Evolutionary conservation across 805 yeast species (phyloP).

Genomic region (Starmera pachycereana): DNA sequence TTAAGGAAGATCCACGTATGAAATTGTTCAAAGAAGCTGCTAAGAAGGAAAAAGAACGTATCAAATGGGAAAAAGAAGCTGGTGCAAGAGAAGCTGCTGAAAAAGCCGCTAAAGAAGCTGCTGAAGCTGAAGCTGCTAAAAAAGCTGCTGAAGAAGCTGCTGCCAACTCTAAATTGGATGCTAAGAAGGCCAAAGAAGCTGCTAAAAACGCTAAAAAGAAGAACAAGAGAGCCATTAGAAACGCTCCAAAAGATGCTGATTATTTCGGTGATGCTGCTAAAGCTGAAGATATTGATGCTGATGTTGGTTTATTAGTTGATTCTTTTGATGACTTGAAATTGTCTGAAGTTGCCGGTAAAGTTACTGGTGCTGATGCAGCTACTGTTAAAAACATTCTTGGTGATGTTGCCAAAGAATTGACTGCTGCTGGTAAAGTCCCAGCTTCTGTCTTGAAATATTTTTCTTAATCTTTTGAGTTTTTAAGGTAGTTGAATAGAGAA

Average conservation of each 20-base stretch:
- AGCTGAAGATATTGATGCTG: conserved; percentile 63
- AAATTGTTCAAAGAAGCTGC: conserved; percentile 87
- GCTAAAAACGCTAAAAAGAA: conserved; percentile 89
- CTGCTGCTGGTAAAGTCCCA: conserved; percentile 44
- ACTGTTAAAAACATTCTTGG: conserved; percentile 49
- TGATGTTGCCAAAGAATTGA: conserved; percentile 43
- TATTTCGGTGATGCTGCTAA: conserved; percentile 76
- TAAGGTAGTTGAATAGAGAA: too few relatives aligned
- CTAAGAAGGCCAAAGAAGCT: conserved; percentile 93
- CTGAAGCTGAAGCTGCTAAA: conserved; percentile 70
- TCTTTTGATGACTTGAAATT: conserved; percentile 71
- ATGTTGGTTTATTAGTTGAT: conserved; percentile 70
- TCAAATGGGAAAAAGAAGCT: conserved; percentile 97
- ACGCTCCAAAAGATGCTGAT: conserved; percentile 68
- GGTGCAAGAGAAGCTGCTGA: conserved; percentile 97
- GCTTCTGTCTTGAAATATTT: conserved; percentile 47
- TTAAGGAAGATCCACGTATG: conserved; percentile 90
- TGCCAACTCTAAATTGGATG: conserved; percentile 56
- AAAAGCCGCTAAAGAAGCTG: conserved; percentile 78
- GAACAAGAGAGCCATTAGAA: conserved; percentile 83
- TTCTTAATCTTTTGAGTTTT: conserved; percentile 10
- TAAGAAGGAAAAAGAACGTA: conserved; percentile 86
- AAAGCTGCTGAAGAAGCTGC: conserved; percentile 64
- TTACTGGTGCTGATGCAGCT: conserved; percentile 45
- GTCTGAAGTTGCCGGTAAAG: conserved; percentile 60